Conservation (phyloP, 2,329 filamentous ascomycete species). For the Xylaria arbuscula region DNA sequence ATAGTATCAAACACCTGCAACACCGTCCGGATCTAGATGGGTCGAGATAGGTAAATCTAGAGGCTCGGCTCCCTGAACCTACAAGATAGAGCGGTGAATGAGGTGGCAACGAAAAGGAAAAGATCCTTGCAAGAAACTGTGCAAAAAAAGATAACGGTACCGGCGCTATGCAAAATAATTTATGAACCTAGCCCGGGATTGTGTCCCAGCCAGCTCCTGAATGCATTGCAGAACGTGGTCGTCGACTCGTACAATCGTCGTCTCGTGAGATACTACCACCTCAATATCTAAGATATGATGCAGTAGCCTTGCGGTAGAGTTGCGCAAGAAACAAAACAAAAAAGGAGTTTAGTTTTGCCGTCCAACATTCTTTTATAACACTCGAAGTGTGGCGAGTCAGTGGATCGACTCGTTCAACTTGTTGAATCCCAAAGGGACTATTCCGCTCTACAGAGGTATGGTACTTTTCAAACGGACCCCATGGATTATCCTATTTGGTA, state of each 20-base stretch:
- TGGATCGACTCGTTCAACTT: not conserved
- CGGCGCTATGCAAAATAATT: slow-evolving; percentile 41
- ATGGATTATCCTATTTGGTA: slow-evolving; percentile 31
- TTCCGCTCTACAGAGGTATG: slow-evolving; percentile 1
- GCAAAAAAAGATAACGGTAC: slow-evolving; percentile 35
- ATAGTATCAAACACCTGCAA: slow-evolving; percentile 28
- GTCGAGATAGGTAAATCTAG: slow-evolving; percentile 29
- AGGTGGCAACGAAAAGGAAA: slow-evolving; percentile 22
- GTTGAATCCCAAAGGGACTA: slow-evolving; percentile 10
- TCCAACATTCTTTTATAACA: slow-evolving; percentile 19
- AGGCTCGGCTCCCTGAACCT: slow-evolving; percentile 32
- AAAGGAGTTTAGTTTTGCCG: slow-evolving; percentile 20
- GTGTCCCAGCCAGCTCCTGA: slow-evolving; percentile 28
- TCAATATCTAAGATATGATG: slow-evolving; percentile 22
- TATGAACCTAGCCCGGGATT: slow-evolving; percentile 28
- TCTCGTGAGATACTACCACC: slow-evolving; percentile 36
- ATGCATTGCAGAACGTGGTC: slow-evolving; percentile 37
- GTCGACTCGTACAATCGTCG: slow-evolving; percentile 39
- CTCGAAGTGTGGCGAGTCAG: slow-evolving; percentile 9
- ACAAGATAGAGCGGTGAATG: slow-evolving; percentile 32
- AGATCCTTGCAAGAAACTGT: slow-evolving; percentile 19
- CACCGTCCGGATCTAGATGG: slow-evolving; percentile 24
- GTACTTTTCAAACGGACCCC: slow-evolving; percentile 2
- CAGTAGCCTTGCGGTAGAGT: slow-evolving; percentile 25
- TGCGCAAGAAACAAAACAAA: slow-evolving; percentile 18